Conservation (phyloP, 2,329 filamentous ascomycete species). For the Ophiostoma quercus region DNA sequence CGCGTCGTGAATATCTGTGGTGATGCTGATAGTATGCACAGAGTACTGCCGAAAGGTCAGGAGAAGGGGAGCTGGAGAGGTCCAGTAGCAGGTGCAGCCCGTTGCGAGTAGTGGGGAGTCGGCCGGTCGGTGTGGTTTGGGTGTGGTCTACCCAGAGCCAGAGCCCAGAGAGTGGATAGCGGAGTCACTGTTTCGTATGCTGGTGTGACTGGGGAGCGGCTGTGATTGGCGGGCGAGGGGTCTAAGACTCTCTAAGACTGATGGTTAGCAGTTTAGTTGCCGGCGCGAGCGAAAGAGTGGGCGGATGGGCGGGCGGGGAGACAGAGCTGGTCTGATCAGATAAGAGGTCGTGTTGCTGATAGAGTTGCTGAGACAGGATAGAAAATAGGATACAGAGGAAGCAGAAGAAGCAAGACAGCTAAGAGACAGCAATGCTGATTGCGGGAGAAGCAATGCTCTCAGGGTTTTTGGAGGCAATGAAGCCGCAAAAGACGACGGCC, state of each 20-base stretch:
- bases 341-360: neutral
- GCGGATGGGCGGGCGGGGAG: conserved; percentile 8
- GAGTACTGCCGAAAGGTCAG: neutral
- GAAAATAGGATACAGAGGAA: neutral
- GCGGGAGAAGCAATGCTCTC: neutral
- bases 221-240: neutral
- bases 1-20: neutral
- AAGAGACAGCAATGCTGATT: neutral
- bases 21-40: neutral
- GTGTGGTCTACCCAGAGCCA: neutral
- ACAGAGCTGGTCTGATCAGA: conserved; percentile 4
- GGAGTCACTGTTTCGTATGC: conserved; percentile 13
- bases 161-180: neutral
- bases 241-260: neutral
- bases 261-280: neutral
- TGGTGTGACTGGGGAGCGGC: neutral
- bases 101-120: conserved; percentile 2
- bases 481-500: neutral
- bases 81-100: neutral
- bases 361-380: neutral
- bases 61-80: neutral
- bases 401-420: neutral
- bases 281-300: neutral
- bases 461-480: neutral
- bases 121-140: neutral